Evolutionary conservation across 257 asterid species (phyloP).

Genomic region (Nicotiana undulata): DNA sequence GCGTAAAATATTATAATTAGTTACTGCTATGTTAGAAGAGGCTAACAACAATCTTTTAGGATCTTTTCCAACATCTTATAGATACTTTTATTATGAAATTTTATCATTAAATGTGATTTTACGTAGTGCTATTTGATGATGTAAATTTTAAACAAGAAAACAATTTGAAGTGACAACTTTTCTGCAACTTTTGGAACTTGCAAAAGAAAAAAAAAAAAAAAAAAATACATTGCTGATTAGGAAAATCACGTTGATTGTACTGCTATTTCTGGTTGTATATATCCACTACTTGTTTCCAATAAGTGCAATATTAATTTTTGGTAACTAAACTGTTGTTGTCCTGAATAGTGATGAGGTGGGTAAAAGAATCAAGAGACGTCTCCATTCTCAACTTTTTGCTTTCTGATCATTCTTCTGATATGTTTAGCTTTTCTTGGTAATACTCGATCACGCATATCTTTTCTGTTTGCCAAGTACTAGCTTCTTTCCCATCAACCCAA

Average conservation of each 20-base stretch:
- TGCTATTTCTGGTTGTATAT: background rate
- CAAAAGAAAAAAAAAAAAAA: no score
- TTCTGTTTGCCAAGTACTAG: background rate
- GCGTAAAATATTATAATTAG: no score
- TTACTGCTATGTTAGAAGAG: no score
- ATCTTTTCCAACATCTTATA: no score
- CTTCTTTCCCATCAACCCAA: background rate
- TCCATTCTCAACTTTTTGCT: background rate
- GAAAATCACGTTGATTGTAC: background rate
- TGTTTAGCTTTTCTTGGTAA: background rate
- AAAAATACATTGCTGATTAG: background rate
- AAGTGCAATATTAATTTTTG: background rate
- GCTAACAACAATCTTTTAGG: no score
- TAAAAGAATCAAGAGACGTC: background rate
- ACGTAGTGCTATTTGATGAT: no score
- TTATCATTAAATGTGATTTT: no score
- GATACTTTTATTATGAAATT: no score
- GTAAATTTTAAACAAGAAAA: background rate
- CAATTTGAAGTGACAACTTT: background rate
- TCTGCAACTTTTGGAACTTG: background rate
- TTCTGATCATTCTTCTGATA: background rate
- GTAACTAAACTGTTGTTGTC: slow-evolving; percentile 2
- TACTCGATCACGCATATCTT: background rate
- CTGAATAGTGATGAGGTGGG: background rate
- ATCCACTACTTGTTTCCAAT: background rate